A percentile compares a stretch with the other conserved stretches of the same genome.
Evolutionary conservation across 331 rosid genomes (phyloP).

Genomic region (Phaseolus coccineus): DNA sequence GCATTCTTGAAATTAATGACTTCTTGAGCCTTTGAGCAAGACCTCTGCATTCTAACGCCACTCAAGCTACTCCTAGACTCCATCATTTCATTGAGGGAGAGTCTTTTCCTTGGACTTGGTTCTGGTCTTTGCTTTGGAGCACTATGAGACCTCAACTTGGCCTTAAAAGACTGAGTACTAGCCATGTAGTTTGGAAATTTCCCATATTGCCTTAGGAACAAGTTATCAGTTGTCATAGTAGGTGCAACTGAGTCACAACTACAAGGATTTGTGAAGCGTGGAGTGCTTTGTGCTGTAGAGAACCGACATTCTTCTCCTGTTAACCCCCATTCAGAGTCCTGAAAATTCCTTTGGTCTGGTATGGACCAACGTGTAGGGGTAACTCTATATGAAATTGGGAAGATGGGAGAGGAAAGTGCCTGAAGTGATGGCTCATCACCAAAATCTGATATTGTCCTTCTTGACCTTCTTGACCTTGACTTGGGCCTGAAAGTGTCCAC

Average conservation of each 20-base stretch:
- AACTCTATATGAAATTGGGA: slow-evolving; percentile 46
- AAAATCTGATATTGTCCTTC: slow-evolving; percentile 67
- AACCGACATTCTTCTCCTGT: slow-evolving; percentile 72
- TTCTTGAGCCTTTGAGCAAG: slow-evolving; percentile 81
- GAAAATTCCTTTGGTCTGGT: slow-evolving; percentile 57
- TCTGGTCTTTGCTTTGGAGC: slow-evolving; percentile 95
- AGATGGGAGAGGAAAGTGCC: slow-evolving; percentile 60
- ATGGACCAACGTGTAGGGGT: slow-evolving; percentile 59
- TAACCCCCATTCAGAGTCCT: slow-evolving; percentile 73
- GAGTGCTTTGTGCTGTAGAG: slow-evolving; percentile 92
- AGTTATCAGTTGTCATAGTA: slow-evolving; percentile 57
- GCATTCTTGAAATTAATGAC: slow-evolving; percentile 80
- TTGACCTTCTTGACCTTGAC: slow-evolving; percentile 70
- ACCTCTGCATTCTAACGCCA: slow-evolving; percentile 83
- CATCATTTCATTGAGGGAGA: slow-evolving; percentile 72
- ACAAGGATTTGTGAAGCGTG: slow-evolving; percentile 63
- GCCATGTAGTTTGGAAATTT: slow-evolving; percentile 79
- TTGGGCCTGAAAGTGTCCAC: slow-evolving; percentile 80
- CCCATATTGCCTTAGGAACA: slow-evolving; percentile 47
- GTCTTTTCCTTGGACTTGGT: slow-evolving; percentile 63
- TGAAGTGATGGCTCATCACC: slow-evolving; percentile 63
- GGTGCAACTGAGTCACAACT: slow-evolving; percentile 50
- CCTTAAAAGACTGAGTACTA: slow-evolving; percentile 75
- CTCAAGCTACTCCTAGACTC: slow-evolving; percentile 78
- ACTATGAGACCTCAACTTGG: slow-evolving; percentile 86